Conservation (phyloP, 2,329 filamentous ascomycete genomes). For the Tolypocladium ophioglossoides region DNA sequence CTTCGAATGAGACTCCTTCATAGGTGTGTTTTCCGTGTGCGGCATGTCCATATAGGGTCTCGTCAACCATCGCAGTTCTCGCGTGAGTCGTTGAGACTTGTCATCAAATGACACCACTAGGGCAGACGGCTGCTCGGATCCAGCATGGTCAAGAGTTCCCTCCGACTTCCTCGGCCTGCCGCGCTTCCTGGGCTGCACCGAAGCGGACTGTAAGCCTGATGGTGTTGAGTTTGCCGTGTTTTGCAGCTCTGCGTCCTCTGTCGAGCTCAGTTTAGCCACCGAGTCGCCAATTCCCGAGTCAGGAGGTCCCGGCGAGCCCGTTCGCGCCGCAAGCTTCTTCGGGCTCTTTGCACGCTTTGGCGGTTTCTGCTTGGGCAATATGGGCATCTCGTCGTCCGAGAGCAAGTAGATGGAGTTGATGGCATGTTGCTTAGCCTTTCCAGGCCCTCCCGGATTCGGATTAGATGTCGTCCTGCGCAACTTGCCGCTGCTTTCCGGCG, state of each 20-base stretch:
- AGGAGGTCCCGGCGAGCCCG: background rate
- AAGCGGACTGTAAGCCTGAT: background rate
- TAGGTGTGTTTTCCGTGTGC: background rate
- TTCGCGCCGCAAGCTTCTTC: background rate
- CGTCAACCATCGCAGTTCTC: conserved; percentile 1
- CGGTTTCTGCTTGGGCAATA: conserved; percentile 8
- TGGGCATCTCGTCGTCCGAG: conserved; percentile 25
- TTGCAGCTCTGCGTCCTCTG: background rate
- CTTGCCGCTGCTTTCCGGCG: background rate
- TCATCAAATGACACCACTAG: background rate
- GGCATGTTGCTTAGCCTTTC: background rate
- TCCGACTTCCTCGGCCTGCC: background rate
- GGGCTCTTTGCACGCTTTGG: background rate
- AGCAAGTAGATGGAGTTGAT: conserved; percentile 12
- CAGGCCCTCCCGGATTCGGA: background rate
- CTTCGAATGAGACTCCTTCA: background rate
- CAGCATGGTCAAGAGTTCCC: background rate
- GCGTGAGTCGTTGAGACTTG: background rate
- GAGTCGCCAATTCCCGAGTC: background rate
- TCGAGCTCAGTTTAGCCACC: background rate
- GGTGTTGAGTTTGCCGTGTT: no score
- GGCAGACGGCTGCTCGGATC: background rate
- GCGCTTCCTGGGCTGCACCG: background rate
- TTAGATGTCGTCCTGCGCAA: background rate
- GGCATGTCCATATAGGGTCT: background rate